Evolutionary conservation across 2,329 filamentous ascomycete species (phyloP), one percentile per base, ranked within the genome.

Genomic region (Trichophyton equinum): DNA sequence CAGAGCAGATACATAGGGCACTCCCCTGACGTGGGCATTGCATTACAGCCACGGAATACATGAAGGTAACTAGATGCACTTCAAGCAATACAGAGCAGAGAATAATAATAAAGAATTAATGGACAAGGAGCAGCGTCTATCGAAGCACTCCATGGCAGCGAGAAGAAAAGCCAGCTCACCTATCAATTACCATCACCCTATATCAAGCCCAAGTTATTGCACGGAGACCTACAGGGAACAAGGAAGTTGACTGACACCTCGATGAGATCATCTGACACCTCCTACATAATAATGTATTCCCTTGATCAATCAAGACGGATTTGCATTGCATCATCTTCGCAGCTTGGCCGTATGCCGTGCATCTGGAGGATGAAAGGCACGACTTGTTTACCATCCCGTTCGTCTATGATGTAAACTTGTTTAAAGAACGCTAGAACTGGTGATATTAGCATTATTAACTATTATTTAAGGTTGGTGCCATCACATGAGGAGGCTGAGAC

Each of bases 301-400:
- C 27, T 33, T 30, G 49, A 53, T 11, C 27, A 36, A 36, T 55
- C 25, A 51, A 51, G 22, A 25, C 38, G n/a, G 51, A 55, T 55
- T 55, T 55, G 33, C 51, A 55, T 55, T 55, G 51, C 51, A 55
- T 55, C 51, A 55, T 55, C 27, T 20, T 51, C 40, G n/a, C 13
- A 15, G 27, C 51, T 55, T 55, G 51, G 51, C 27, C 20, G 25
- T 51, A 51, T 25, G 27, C 51, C 8, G 25, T 51, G 25, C 20
- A 15, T 13, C 11, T 30, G 1, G 51, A 9, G 18, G 18, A n/a
- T 2, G 5, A 20, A 55, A n/a, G 20, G n/a, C 20, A 25, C 49
- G 13, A 33, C 18, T 22, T 25, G 22, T 38, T 13, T 38, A 38
- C 33, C 33, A 7, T 38, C 33, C 33, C 4, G 33, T 38, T 9